Conservation (phyloP, 1,284 basidiomycete species). For the Phenoliferia sp. region DNA sequence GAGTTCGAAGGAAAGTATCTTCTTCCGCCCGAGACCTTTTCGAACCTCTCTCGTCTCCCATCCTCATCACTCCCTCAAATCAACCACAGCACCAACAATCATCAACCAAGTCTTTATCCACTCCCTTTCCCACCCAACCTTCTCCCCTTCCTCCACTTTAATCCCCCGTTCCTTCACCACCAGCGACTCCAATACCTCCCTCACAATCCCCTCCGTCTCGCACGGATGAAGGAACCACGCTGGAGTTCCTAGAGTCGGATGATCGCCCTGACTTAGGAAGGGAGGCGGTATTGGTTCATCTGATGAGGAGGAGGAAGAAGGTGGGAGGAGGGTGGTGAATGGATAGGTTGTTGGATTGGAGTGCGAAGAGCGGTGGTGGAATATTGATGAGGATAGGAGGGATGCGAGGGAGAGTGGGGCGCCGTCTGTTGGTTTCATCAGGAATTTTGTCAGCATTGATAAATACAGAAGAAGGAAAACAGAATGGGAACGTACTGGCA, state of each 20-base stretch:
- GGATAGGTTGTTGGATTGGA: constrained; percentile 37
- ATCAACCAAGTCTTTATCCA: constrained; percentile 71
- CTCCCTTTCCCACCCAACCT: constrained; percentile 42
- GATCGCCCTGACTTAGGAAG: constrained; percentile 73
- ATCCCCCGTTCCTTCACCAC: no score
- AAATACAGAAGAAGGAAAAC: not conserved
- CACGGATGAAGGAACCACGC: constrained; percentile 82
- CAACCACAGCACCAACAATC: constrained; percentile 59
- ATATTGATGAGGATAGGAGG: constrained; percentile 55
- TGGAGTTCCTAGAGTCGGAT: constrained; percentile 63
- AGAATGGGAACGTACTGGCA: constrained; percentile 3
- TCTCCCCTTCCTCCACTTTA: constrained; percentile 31
- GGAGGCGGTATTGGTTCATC: constrained; percentile 35
- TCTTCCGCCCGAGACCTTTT: no score
- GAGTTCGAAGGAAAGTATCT: no score
- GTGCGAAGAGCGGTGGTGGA: constrained; percentile 48
- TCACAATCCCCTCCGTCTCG: constrained; percentile 59
- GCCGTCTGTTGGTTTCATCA: constrained; percentile 52
- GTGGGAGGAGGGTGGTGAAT: constrained; percentile 22
- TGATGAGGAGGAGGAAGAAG: constrained; percentile 42
- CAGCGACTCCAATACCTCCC: constrained; percentile 58
- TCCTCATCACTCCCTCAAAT: constrained; percentile 43
- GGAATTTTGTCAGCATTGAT: not conserved
- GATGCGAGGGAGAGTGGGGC: constrained; percentile 55
- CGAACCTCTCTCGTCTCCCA: not conserved